Evolutionary conservation across 345 rosid genomes (phyloP).

Genomic region (Noccaea caerulescens): DNA sequence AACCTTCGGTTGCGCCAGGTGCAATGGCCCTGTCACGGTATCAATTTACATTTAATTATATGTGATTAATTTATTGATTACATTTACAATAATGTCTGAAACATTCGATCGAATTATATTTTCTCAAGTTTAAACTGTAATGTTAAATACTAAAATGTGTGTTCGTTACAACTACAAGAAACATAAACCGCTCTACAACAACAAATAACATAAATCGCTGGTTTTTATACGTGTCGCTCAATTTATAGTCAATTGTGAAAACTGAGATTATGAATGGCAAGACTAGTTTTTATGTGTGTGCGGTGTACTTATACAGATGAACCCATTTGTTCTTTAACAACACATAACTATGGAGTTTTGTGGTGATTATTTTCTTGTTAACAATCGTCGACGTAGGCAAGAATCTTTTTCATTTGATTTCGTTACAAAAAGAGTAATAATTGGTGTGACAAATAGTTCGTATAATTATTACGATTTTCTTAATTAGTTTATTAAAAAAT

Average conservation of each 20-base stretch:
- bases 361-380: conserved; percentile 12
- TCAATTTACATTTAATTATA: not conserved
- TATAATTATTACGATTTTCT: conserved; percentile 20
- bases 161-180: not conserved
- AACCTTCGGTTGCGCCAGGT: conserved; percentile 36
- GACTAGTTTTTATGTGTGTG: not conserved
- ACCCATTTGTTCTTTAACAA: not conserved
- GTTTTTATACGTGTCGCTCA: not conserved
- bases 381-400: conserved; percentile 30
- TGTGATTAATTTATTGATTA: not conserved
- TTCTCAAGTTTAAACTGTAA: not conserved
- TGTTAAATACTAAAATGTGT: not conserved
- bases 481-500: conserved; percentile 7
- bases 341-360: not conserved
- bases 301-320: not conserved
- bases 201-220: not conserved
- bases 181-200: not conserved
- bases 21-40: conserved; percentile 35
- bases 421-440: conserved; percentile 17
- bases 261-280: not conserved
- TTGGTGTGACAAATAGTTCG: conserved; percentile 30
- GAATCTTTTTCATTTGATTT: conserved; percentile 20
- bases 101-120: conserved; percentile 17
- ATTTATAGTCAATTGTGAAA: not conserved
- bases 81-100: conserved; percentile 9